Percentiles rank a stretch among this genome's conserved stretches.
Conservation (phyloP, 1,284 basidiomycete genomes). For the Trichosporon sp. region DNA sequence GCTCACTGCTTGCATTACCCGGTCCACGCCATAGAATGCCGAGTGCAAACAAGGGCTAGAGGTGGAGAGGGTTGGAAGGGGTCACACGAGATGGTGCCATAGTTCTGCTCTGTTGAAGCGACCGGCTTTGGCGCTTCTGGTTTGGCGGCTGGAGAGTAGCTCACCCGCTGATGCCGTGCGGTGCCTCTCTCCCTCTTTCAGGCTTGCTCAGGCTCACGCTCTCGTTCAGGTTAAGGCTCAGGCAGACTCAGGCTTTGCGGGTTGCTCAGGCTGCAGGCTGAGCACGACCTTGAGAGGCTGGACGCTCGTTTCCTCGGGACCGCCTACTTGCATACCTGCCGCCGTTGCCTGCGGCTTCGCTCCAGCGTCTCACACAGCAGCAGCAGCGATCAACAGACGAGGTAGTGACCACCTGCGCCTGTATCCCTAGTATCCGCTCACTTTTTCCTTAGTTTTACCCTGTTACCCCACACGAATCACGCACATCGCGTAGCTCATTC, state of each 20-base stretch:
- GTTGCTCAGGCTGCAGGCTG: not conserved
- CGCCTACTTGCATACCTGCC: too few relatives aligned
- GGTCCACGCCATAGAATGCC: not conserved
- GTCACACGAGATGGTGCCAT: not conserved
- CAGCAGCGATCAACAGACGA: not conserved
- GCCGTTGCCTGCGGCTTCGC: not conserved
- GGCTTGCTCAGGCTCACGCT: not conserved
- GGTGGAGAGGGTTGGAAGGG: not conserved
- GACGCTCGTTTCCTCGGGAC: too few relatives aligned
- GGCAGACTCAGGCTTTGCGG: not conserved
- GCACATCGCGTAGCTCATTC: not conserved
- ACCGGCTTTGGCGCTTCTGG: not conserved
- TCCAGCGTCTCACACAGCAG: not conserved
- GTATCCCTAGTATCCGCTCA: not conserved
- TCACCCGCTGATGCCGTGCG: not conserved
- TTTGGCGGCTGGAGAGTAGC: not conserved
- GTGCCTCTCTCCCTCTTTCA: too few relatives aligned
- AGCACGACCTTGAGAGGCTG: not conserved
- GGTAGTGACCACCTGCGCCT: not conserved
- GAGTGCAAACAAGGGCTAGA: too few relatives aligned
- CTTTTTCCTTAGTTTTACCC: constrained; percentile 2
- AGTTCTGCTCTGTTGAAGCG: too few relatives aligned
- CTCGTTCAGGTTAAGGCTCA: not conserved
- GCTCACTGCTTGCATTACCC: not conserved
- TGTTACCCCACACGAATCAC: constrained; percentile 5